Conservation (phyloP, 495 filamentous ascomycete genomes). For the Aspergillus wentii region DNA sequence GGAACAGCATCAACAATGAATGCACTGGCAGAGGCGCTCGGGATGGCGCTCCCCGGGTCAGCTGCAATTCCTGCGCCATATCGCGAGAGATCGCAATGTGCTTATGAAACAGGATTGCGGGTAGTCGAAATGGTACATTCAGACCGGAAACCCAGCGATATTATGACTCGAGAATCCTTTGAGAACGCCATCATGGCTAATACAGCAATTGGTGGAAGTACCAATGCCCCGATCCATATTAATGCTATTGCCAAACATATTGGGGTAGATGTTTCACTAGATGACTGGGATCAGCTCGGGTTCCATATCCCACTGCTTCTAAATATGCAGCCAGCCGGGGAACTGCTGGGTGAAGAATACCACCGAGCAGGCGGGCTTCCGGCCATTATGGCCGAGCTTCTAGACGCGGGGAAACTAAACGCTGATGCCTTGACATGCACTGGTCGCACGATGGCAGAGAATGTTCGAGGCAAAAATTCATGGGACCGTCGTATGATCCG, state of each 20-base stretch:
- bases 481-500: slow-evolving; percentile 44
- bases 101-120: slow-evolving; percentile 47
- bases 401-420: slow-evolving; percentile 41
- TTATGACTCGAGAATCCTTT: slow-evolving; percentile 51
- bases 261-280: slow-evolving; percentile 43
- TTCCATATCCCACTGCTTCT: slow-evolving; percentile 45
- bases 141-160: slow-evolving; percentile 51
- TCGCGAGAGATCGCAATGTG: slow-evolving; percentile 46
- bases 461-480: slow-evolving; percentile 36
- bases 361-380: slow-evolving; percentile 50
- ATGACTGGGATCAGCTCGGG: slow-evolving; percentile 50
- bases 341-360: slow-evolving; percentile 49
- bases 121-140: slow-evolving; percentile 52
- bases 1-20: slow-evolving; percentile 57
- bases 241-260: slow-evolving; percentile 52
- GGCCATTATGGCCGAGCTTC: slow-evolving; percentile 48
- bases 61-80: slow-evolving; percentile 51
- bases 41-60: slow-evolving; percentile 52
- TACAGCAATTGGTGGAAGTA: slow-evolving; percentile 51
- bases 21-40: slow-evolving; percentile 49
- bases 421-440: slow-evolving; percentile 38
- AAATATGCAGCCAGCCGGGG: slow-evolving; percentile 52
- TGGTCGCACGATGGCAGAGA: slow-evolving; percentile 34
- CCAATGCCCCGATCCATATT: slow-evolving; percentile 53
- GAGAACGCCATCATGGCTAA: slow-evolving; percentile 52